phyloP scores from a whole-genome alignment of 164 flowering plant genomes.

The Magnolia kwangsiensis region DNA sequence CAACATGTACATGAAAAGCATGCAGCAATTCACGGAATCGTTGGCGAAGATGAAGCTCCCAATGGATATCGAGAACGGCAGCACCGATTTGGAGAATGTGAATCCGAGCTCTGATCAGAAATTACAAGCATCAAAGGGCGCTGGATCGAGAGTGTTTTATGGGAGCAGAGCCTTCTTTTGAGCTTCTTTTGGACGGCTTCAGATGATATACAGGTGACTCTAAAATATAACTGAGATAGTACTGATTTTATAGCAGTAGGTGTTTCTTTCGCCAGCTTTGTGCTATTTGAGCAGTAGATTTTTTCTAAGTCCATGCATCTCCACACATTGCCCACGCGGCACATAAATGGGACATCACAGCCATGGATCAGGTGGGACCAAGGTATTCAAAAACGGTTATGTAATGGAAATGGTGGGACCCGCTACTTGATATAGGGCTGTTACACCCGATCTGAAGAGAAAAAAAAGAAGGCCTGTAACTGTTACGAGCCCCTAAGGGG shows the following conservation, averaged over 20 bases:
- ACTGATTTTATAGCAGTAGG: conserved; percentile 9
- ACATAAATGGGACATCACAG: too few species aligned
- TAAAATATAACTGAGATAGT: conserved; percentile 41
- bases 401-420: too few species aligned
- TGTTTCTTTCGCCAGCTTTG: conserved; percentile 25
- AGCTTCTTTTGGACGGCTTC: conserved; percentile 23
- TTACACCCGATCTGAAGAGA: too few species aligned
- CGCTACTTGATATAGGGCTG: too few species aligned
- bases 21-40: conserved; percentile 97
- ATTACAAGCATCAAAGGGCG: conserved; percentile 37
- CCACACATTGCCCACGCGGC: too few species aligned
- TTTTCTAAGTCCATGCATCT: too few species aligned
- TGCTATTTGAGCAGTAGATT: conserved; percentile 5
- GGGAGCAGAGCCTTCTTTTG: conserved; percentile 97
- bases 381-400: too few species aligned
- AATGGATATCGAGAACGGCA: conserved; percentile 56
- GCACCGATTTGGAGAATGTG: conserved; percentile 34
- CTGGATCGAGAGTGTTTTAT: conserved; percentile 74
- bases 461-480: too few species aligned
- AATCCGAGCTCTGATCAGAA: conserved; percentile 56
- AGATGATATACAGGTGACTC: conserved; percentile 44
- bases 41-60: conserved; percentile 98
- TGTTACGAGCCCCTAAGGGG: too few species aligned
- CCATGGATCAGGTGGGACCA: too few species aligned
- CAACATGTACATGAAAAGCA: conserved; percentile 97